These are phyloP conservation scores for Coemansia sp. DNA, from an alignment of 192 early-diverging fungal species.

Conservation along the genomic window DNA sequence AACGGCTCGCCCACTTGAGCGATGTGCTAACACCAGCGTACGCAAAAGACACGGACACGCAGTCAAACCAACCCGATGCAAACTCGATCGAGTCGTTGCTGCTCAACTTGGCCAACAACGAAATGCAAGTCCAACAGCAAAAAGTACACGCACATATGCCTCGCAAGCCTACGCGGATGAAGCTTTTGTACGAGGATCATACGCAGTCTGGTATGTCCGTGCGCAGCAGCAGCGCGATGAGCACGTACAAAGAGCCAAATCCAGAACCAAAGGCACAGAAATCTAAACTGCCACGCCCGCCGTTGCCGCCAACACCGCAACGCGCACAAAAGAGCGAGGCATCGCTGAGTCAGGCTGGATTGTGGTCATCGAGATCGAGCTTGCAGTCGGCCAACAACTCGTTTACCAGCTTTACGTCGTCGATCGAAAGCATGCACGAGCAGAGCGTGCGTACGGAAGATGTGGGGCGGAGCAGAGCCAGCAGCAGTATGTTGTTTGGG, in stretches of 20 bases:
- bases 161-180: slow-evolving; percentile 47
- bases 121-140: slow-evolving; percentile 55
- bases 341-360: slow-evolving; percentile 32
- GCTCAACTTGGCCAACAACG: slow-evolving; percentile 52
- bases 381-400: slow-evolving; percentile 5
- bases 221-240: slow-evolving; percentile 24
- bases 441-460: slow-evolving; percentile 36
- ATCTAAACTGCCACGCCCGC: slow-evolving; percentile 8
- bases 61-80: slow-evolving; percentile 7
- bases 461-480: slow-evolving; percentile 20
- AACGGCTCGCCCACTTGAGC: slow-evolving; percentile 48
- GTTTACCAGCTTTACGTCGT: slow-evolving; percentile 36
- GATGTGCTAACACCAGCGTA: slow-evolving; percentile 50
- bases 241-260: slow-evolving; percentile 10
- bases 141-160: slow-evolving; percentile 52
- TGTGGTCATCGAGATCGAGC: slow-evolving; percentile 30
- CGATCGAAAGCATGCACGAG: slow-evolving; percentile 53
- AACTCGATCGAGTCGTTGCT: slow-evolving; percentile 52
- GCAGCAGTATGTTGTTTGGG: slow-evolving; percentile 53
- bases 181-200: slow-evolving; percentile 54
- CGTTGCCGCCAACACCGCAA: slow-evolving; percentile 4
- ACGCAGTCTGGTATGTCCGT: slow-evolving; percentile 26
- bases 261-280: not conserved
- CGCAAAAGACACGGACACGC: slow-evolving; percentile 14
- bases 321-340: slow-evolving; percentile 8